Base-by-base conservation (phyloP, 768 basidiomycete species). In the Serendipita sp. region DNA sequence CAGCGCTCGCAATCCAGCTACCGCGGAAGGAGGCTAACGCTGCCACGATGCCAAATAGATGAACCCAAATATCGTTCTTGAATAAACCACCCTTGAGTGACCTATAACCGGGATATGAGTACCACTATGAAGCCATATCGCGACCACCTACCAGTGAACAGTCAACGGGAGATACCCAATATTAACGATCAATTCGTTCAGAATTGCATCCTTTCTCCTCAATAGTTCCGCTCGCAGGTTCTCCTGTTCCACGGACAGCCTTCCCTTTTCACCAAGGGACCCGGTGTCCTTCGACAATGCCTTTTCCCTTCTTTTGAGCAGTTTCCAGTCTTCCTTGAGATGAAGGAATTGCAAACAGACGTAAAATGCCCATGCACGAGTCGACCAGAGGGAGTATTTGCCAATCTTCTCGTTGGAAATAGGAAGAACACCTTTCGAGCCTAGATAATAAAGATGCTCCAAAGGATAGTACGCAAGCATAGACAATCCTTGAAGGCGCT, bases 121-220 rank as follows among this genome's bases (percentile, higher is more conserved):
- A 31, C n/a, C 0, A 56, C 28, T 33, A 13, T 9, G 61, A 7
- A n/a, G n/a, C 3, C 7, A 53, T 17, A 28, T 41, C 5, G 28
- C 65, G n/a, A n/a, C n/a, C n/a, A n/a, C n/a, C n/a, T n/a, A 89
- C 91, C 90, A 92, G 70, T 95, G 92, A 62, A 90, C 71, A 2
- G 90, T 88, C 58, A 89, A 71, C 2, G 90, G 92, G n/a, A 91
- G 73, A 69, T 90, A 87, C 26, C 82, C 82, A 5, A 85, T 65
- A 69, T 91, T 91, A 56, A 82, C 81, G 14, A 87, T 71, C 11
- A 86, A 70, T 64, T 90, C 88, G 60, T 81, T 84, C 79, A 82
- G 82, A 62, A 83, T 81, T 16, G 84, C 79, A 66, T 80, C 78
- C 82, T 84, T 84, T 66, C 83, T 75, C n/a, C n/a, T 58, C 17